Evolutionary conservation across 2,329 filamentous ascomycete genomes (phyloP).

Genomic region (Pseudogymnoascus sp.): DNA sequence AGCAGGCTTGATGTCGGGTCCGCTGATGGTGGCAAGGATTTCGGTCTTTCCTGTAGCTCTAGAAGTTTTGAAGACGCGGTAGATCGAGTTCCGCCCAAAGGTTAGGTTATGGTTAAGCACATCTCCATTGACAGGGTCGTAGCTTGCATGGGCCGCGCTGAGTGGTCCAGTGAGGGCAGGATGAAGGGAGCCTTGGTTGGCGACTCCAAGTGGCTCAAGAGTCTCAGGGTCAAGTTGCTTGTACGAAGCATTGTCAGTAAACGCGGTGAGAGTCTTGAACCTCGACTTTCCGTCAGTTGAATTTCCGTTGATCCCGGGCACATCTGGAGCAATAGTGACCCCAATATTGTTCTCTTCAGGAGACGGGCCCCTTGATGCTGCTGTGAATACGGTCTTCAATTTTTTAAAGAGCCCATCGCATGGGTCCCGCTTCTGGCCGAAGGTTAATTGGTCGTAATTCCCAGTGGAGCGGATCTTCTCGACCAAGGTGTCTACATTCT

Average conservation of each 20-base stretch:
- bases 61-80: constrained; percentile 61
- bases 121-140: constrained; percentile 65
- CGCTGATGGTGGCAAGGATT: constrained; percentile 60
- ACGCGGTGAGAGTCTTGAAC: constrained; percentile 17
- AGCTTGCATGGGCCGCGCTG: constrained; percentile 63
- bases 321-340: constrained; percentile 57
- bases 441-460: constrained; percentile 48
- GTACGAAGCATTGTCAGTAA: constrained; percentile 48
- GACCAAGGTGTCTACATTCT: constrained; percentile 56
- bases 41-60: constrained; percentile 56
- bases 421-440: constrained; percentile 65
- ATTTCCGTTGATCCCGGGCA: constrained; percentile 45
- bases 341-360: constrained; percentile 47
- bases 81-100: constrained; percentile 47
- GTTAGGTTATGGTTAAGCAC: constrained; percentile 77
- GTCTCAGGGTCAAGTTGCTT: constrained; percentile 62
- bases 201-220: constrained; percentile 61
- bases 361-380: constrained; percentile 16
- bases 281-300: constrained; percentile 16
- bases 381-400: constrained; percentile 51
- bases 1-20: constrained; percentile 43
- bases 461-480: constrained; percentile 54
- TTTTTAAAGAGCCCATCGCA: constrained; percentile 69
- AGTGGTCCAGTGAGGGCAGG: constrained; percentile 59
- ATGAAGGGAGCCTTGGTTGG: constrained; percentile 54